A percentile compares a stretch with the other conserved stretches of the same genome.
Conservation (phyloP, 768 basidiomycete genomes). For the Rhodocollybia butyracea region DNA sequence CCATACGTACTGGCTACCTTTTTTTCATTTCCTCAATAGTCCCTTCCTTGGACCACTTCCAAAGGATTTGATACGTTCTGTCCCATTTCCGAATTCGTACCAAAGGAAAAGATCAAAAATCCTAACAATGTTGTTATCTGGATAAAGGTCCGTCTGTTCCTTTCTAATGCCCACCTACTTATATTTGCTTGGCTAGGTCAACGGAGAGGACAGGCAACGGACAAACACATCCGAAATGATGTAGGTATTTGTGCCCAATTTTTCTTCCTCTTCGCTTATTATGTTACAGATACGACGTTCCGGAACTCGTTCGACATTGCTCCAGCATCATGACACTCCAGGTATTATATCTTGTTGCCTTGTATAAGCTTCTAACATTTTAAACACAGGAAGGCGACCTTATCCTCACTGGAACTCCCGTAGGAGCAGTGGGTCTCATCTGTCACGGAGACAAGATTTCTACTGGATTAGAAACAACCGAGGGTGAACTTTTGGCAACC, state of each 20-base stretch:
- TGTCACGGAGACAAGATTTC: background rate
- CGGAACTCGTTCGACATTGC: background rate
- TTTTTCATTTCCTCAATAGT: too few relatives aligned
- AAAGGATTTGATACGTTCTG: slow-evolving; percentile 4
- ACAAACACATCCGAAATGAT: background rate
- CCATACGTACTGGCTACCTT: too few relatives aligned
- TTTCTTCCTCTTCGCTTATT: background rate
- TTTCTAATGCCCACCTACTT: background rate
- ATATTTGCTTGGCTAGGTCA: background rate
- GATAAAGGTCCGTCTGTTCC: background rate
- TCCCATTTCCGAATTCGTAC: background rate
- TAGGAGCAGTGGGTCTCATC: background rate
- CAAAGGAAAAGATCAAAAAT: background rate
- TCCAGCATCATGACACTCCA: slow-evolving; percentile 2
- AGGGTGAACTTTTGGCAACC: background rate
- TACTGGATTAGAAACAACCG: background rate
- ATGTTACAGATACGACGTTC: background rate
- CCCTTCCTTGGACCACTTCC: background rate
- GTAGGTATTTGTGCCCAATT: background rate
- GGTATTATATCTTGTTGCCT: background rate
- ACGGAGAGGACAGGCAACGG: background rate
- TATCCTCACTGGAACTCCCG: background rate
- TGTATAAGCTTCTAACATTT: background rate
- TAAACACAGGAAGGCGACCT: background rate
- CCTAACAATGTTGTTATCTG: background rate